These are phyloP conservation scores for Camelina sativa DNA, from an alignment of 345 rosid genomes.

Conservation along the genomic window DNA sequence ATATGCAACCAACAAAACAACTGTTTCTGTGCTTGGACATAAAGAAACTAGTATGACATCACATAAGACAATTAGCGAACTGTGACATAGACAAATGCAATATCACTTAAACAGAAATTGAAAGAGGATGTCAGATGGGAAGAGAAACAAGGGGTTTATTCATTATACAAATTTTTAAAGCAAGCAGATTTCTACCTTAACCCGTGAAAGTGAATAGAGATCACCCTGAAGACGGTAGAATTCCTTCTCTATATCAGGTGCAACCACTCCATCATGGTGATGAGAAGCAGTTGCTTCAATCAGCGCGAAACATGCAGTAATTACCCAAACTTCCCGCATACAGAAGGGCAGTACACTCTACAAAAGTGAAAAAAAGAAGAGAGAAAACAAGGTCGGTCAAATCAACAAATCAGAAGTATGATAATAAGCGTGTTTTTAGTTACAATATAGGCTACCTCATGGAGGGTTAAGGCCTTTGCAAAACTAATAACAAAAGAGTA, in stretches of 20 bases:
- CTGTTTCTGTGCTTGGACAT: not conserved
- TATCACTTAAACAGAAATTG: constrained; percentile 4
- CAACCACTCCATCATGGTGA: constrained; percentile 63
- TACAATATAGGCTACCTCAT: constrained; percentile 64
- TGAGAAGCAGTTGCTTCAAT: constrained; percentile 71
- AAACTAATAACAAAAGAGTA: constrained; percentile 83
- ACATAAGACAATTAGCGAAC: constrained; percentile 14
- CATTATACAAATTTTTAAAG: constrained; percentile 15
- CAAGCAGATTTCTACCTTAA: constrained; percentile 61
- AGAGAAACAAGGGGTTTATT: constrained; percentile 27
- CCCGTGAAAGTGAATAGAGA: constrained; percentile 89
- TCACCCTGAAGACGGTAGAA: constrained; percentile 93
- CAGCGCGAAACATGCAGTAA: constrained; percentile 85
- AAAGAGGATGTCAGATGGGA: constrained; percentile 18
- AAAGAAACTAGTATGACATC: constrained; percentile 23
- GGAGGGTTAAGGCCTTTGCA: constrained; percentile 66
- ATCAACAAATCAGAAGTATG: constrained; percentile 27
- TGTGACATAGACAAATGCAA: constrained; percentile 26
- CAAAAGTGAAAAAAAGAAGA: constrained; percentile 33
- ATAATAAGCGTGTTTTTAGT: constrained; percentile 19
- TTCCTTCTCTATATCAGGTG: constrained; percentile 87
- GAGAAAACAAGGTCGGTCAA: constrained; percentile 31
- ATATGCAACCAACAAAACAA: constrained; percentile 26
- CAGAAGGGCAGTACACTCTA: constrained; percentile 76
- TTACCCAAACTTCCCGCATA: constrained; percentile 93